Evolutionary conservation across 257 asterid genomes (phyloP), one percentile per base, ranked within the genome.

Genomic region (Nicotiana paniculata): DNA sequence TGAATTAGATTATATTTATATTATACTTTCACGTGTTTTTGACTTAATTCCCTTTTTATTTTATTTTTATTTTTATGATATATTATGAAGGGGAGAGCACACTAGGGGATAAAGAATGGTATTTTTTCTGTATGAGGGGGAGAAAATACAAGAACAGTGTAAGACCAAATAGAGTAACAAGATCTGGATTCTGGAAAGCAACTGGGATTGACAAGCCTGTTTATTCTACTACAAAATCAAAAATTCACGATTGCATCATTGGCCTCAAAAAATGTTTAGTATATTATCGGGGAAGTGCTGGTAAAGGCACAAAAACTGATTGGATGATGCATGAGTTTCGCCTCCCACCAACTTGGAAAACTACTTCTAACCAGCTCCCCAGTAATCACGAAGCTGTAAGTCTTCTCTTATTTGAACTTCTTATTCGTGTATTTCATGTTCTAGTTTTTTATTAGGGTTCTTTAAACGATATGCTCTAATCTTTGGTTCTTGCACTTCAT

Each of bases 281-380:
- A 2, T 90, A 86, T 70, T 88, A 91, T 81, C 82, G 86, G 7
- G 95, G 95, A 58, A 87, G 85, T 54, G 91, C 93, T 32, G 90
- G 90, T 0, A 87, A 87, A 67, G 93, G 92, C 59, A 86, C 84
- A 5, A 90, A 88, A 55, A 83, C 92, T 6, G 90, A 91, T 5
- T 91, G 92, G 92, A 91, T 90, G 89, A 90, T 90, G 93, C 93
- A 91, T 82, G 93, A 90, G 81, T 88, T 89, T 26, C 86, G 92
- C 37, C 89, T 90, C 8, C 87, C 91, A 35, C 77, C 8, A 61
- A 81, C 5, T 12, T 5, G 66, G 65, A 64, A 16, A 77, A 48
- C 33, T 28, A 16, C 48, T 18, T 37, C 82, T 32, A 48, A 30
- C 26, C 54, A 69, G 1, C 63, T 21, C 18, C 39, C 8, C 17